These are phyloP conservation scores for Cystoderma amianthinum DNA, from an alignment of 768 basidiomycete genomes.

Conservation along the genomic window DNA sequence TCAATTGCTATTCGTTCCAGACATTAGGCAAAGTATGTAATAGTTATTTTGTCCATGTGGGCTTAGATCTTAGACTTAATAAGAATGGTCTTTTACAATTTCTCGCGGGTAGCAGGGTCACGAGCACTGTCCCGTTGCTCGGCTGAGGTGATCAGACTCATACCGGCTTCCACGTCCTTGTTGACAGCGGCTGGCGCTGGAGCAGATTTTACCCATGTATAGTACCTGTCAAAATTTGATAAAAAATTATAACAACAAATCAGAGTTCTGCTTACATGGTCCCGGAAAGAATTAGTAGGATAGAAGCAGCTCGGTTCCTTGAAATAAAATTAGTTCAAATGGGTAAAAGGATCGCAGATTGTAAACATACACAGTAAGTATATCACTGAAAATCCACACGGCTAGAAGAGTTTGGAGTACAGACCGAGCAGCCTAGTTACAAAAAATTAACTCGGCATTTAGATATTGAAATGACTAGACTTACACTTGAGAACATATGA, in stretches of 20 bases:
- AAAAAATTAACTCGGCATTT: slow-evolving; percentile 5
- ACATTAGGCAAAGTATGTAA: background rate
- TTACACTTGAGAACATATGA: slow-evolving; percentile 78
- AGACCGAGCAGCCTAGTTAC: slow-evolving; percentile 62
- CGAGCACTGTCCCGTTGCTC: too few species aligned
- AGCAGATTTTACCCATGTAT: slow-evolving; percentile 42
- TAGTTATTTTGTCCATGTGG: too few species aligned
- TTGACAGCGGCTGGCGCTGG: slow-evolving; percentile 1
- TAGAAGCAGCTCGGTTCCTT: slow-evolving; percentile 35
- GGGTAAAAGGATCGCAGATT: background rate
- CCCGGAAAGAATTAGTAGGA: slow-evolving; percentile 60
- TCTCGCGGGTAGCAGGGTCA: too few species aligned
- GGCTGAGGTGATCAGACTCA: background rate
- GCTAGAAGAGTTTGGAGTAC: slow-evolving; percentile 81
- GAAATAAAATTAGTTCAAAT: background rate
- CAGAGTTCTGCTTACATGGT: slow-evolving; percentile 44
- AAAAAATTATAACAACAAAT: background rate
- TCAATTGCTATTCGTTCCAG: slow-evolving; percentile 2
- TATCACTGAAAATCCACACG: slow-evolving; percentile 69
- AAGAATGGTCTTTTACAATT: too few species aligned
- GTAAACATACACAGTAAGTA: slow-evolving; percentile 58
- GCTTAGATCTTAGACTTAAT: too few species aligned
- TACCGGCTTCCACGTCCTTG: background rate
- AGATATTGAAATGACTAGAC: slow-evolving; percentile 25
- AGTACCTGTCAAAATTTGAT: slow-evolving; percentile 28